A percentile compares a stretch with the other conserved stretches of the same genome.
Evolutionary conservation across 2,329 filamentous ascomycete genomes (phyloP).

Genomic region (Calonectria fujianensis): DNA sequence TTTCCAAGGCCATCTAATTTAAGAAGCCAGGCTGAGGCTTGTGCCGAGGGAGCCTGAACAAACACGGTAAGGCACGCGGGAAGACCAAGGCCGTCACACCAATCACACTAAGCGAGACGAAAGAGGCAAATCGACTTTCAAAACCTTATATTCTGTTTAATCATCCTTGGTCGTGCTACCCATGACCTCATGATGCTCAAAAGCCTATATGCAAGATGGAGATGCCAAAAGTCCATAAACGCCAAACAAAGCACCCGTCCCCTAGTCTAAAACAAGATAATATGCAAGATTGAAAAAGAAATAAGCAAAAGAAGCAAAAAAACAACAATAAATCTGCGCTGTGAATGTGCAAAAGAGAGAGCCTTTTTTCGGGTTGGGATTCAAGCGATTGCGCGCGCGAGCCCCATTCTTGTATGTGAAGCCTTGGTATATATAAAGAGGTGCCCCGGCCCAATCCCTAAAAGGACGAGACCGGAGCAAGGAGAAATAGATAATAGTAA

Average conservation of each 20-base stretch:
- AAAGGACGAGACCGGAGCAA: constrained; percentile 12
- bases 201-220: constrained; percentile 14
- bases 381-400: constrained; percentile 32
- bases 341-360: constrained; percentile 40
- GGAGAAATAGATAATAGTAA: constrained; percentile 14
- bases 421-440: constrained; percentile 48
- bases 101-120: background rate
- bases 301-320: background rate
- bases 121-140: background rate
- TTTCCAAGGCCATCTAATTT: constrained; percentile 1
- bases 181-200: constrained; percentile 16
- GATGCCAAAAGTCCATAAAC: constrained; percentile 16
- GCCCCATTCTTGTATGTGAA: constrained; percentile 24
- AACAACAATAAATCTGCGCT: constrained; percentile 31
- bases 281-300: background rate
- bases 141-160: constrained; percentile 23
- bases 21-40: background rate
- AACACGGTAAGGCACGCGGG: background rate
- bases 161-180: background rate
- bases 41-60: background rate
- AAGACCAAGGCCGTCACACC: background rate
- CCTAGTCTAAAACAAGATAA: constrained; percentile 23
- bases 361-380: constrained; percentile 35
- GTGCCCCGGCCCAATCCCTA: constrained; percentile 39
- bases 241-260: constrained; percentile 22